Evolutionary conservation across 345 rosid species (phyloP).

Genomic region (Ceriops zippeliana): DNA sequence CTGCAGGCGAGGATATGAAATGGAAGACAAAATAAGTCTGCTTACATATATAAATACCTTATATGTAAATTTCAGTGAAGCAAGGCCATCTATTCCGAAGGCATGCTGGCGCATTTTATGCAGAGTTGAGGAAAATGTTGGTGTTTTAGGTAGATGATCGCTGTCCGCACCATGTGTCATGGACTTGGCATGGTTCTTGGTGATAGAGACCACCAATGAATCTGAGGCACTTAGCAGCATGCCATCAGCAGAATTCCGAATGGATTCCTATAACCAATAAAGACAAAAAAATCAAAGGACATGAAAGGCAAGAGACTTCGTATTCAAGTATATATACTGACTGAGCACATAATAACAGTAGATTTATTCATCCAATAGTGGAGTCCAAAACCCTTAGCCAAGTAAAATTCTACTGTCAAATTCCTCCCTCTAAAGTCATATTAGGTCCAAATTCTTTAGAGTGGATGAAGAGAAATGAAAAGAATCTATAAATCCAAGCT

Average conservation of each 20-base stretch:
- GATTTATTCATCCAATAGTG: background rate
- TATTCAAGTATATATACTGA: background rate
- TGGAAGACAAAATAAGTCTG: conserved; percentile 12
- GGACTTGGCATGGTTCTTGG: conserved; percentile 31
- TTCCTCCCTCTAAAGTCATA: background rate
- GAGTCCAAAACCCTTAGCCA: conserved; percentile 2
- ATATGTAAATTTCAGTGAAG: conserved; percentile 72
- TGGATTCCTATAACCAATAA: conserved; percentile 66
- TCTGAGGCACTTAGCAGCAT: conserved; percentile 73
- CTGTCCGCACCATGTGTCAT: conserved; percentile 26
- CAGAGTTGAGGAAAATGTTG: conserved; percentile 44
- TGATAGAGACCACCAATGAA: conserved; percentile 68
- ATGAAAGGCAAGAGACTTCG: conserved; percentile 11
- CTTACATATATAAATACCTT: conserved; percentile 45
- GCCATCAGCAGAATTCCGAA: conserved; percentile 90
- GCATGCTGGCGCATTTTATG: conserved; percentile 41
- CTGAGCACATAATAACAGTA: background rate
- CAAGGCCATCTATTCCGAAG: conserved; percentile 78
- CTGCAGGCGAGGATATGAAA: conserved; percentile 8
- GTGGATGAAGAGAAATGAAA: background rate
- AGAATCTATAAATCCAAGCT: background rate
- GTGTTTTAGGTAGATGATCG: conserved; percentile 49
- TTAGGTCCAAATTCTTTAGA: background rate
- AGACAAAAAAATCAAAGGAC: conserved; percentile 3
- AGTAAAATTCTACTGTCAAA: conserved; percentile 2